A percentile compares a stretch with the other conserved stretches of the same genome.
Conservation (phyloP, 1,139 yeast genomes). For the Zygoascus sp. region DNA sequence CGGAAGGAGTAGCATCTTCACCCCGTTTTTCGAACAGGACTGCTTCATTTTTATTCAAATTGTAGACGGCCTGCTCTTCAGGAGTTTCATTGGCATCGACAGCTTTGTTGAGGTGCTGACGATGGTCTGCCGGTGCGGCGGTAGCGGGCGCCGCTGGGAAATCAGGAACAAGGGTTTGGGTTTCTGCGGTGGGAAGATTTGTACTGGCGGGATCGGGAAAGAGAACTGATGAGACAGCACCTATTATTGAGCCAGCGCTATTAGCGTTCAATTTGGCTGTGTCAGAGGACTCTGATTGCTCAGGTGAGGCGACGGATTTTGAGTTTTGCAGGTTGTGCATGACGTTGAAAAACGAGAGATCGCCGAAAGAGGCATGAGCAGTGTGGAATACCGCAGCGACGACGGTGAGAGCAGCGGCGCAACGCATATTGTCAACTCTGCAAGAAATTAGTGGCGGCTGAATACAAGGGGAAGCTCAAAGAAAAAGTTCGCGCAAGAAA, state of each 20-base stretch:
- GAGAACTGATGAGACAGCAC: constrained; percentile 1
- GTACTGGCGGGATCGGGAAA: not conserved
- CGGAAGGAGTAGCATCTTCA: not conserved
- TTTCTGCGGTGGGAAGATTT: not conserved
- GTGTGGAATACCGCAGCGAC: not conserved
- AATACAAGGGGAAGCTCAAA: no score
- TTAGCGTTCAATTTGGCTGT: not conserved
- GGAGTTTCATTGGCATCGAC: no score
- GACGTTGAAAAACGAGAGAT: constrained; percentile 2
- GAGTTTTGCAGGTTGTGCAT: constrained; percentile 1
- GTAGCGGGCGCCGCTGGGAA: not conserved
- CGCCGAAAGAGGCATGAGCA: constrained; percentile 3
- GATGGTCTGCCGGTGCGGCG: no score
- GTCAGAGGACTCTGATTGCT: not conserved
- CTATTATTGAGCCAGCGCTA: not conserved
- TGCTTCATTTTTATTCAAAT: not conserved
- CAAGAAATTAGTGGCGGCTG: no score
- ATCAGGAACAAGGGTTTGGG: constrained; percentile 3
- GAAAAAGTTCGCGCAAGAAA: no score
- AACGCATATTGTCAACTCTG: not conserved
- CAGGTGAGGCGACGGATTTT: not conserved
- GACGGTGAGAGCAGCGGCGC: not conserved
- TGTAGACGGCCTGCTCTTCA: not conserved
- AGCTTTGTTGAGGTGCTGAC: constrained; percentile 3
- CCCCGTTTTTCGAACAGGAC: not conserved